These are phyloP conservation scores for Quambalaria eucalypti DNA, from an alignment of 1,284 basidiomycete genomes.

Conservation along the genomic window DNA sequence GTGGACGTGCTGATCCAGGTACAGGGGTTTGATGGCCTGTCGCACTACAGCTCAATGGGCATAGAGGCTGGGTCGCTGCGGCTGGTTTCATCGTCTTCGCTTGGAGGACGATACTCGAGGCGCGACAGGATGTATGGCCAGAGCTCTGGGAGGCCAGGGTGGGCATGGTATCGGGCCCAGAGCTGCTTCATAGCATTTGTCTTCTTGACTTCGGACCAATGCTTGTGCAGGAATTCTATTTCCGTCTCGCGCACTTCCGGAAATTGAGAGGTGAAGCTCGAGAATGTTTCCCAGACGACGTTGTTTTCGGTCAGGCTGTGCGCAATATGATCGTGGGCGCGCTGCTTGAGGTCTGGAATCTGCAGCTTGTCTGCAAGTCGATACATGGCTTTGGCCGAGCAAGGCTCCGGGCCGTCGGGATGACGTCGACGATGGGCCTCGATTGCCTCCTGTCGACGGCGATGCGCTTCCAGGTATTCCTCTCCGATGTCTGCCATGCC, in stretches of 20 bases:
- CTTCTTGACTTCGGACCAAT: conserved; percentile 71
- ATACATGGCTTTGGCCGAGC: conserved; percentile 79
- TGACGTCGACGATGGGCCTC: conserved; percentile 38
- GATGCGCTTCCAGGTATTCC: conserved; percentile 11
- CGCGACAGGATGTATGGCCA: conserved; percentile 32
- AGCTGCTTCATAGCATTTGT: conserved; percentile 72
- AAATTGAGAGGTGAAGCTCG: conserved; percentile 70
- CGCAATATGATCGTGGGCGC: conserved; percentile 68
- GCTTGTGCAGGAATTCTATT: conserved; percentile 42
- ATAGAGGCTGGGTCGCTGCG: too few species aligned
- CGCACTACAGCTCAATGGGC: too few species aligned
- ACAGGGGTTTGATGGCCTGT: too few species aligned
- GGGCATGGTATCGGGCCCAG: conserved; percentile 45
- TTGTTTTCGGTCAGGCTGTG: conserved; percentile 67
- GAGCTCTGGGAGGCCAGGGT: conserved; percentile 34
- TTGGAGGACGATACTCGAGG: conserved; percentile 20
- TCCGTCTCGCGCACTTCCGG: conserved; percentile 56
- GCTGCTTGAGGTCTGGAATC: conserved; percentile 59
- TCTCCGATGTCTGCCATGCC: conserved; percentile 2
- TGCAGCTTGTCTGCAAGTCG: conserved; percentile 62
- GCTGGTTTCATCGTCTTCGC: conserved; percentile 2
- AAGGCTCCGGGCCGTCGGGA: conserved; percentile 60
- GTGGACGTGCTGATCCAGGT: too few species aligned
- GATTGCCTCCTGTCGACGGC: conserved; percentile 20
- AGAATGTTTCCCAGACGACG: conserved; percentile 76